Evolutionary conservation across 2,329 filamentous ascomycete species (phyloP).

Genomic region (Phyllosticta citrichinensis): DNA sequence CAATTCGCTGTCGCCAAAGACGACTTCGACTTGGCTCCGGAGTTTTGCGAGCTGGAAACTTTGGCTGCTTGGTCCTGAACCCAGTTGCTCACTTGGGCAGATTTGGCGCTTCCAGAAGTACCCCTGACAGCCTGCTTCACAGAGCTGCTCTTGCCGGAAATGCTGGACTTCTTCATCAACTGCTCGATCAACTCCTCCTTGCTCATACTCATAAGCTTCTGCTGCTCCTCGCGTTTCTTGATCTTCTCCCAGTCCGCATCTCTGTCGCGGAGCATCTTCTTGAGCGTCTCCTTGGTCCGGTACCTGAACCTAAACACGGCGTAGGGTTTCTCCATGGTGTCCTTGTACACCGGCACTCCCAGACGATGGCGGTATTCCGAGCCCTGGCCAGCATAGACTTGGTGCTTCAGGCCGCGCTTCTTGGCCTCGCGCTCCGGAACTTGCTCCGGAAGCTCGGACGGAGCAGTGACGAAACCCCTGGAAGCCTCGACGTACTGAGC

Average conservation of each 20-base stretch:
- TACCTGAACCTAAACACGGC: conserved; percentile 42
- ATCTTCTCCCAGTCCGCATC: conserved; percentile 14
- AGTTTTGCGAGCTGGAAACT: neutral
- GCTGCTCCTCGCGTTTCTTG: conserved; percentile 1
- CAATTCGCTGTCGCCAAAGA: neutral
- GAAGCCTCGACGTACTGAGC: neutral
- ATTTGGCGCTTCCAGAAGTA: neutral
- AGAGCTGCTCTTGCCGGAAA: neutral
- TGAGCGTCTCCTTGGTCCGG: conserved; percentile 23
- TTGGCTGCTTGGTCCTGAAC: neutral
- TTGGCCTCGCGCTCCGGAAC: conserved; percentile 12
- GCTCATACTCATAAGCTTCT: conserved; percentile 18
- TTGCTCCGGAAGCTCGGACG: conserved; percentile 20
- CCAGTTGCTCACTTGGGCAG: neutral
- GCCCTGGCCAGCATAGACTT: conserved; percentile 26
- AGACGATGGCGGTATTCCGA: conserved; percentile 29
- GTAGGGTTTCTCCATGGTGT: conserved; percentile 28
- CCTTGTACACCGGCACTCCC: conserved; percentile 32
- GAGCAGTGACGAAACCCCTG: conserved; percentile 16
- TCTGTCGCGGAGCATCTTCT: conserved; percentile 23
- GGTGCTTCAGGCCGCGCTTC: conserved; percentile 19
- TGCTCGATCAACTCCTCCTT: conserved; percentile 22
- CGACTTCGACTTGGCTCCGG: neutral
- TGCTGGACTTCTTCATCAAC: neutral
- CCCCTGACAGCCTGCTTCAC: neutral